These are phyloP conservation scores for Paecilomyces formosus DNA, from an alignment of 2,329 filamentous ascomycete species.

Conservation along the genomic window DNA sequence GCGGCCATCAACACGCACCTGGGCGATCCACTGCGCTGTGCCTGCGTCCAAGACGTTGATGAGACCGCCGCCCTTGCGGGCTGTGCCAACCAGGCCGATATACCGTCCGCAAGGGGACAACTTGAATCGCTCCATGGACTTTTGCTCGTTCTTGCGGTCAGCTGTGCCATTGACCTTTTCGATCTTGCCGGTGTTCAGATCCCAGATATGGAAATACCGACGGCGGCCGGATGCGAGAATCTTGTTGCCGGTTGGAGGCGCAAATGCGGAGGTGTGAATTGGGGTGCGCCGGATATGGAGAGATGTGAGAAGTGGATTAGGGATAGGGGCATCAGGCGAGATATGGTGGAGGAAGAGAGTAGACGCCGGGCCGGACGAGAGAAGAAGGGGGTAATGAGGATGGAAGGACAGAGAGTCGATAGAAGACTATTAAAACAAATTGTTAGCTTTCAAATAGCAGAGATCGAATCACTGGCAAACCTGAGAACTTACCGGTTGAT, in stretches of 20 bases:
- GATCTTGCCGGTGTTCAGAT: conserved; percentile 71
- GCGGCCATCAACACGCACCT: conserved; percentile 71
- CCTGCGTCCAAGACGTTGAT: conserved; percentile 75
- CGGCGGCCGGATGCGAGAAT: conserved; percentile 85
- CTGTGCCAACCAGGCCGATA: conserved; percentile 73
- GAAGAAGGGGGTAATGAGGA: conserved; percentile 75
- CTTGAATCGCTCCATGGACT: conserved; percentile 84
- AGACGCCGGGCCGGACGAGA: conserved; percentile 80
- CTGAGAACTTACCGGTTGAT: conserved; percentile 53
- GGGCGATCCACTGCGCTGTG: conserved; percentile 80
- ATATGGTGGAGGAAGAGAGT: conserved; percentile 87
- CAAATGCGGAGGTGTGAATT: conserved; percentile 76
- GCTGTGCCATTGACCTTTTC: conserved; percentile 71
- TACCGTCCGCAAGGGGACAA: conserved; percentile 79
- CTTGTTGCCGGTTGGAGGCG: conserved; percentile 62
- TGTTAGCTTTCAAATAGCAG: background rate
- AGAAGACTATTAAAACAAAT: conserved; percentile 45
- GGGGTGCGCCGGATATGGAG: conserved; percentile 78
- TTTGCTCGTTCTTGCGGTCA: conserved; percentile 69
- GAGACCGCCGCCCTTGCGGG: conserved; percentile 76
- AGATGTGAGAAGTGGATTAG: conserved; percentile 84
- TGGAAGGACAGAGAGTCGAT: conserved; percentile 86
- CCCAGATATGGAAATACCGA: conserved; percentile 91
- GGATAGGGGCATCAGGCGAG: conserved; percentile 64
- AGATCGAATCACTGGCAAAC: background rate